Evolutionary conservation across 257 asterid species (phyloP), one percentile per base, ranked within the genome.

Genomic region (Catharanthus roseus): DNA sequence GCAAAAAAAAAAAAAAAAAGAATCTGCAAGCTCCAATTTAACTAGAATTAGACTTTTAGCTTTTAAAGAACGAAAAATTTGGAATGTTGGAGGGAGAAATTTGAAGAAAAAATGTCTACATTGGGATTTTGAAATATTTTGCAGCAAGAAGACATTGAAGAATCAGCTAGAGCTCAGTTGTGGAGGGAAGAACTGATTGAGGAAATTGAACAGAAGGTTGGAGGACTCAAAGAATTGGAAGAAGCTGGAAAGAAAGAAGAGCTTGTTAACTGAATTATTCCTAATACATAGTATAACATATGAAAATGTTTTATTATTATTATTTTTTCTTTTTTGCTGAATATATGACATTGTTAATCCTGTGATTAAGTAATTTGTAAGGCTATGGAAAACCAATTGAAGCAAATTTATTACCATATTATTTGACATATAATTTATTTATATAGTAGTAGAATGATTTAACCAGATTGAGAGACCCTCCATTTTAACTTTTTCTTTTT

Each of bases 91-190:
- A n/a, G n/a, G n/a, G n/a, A n/a, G n/a, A n/a, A n/a, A n/a, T n/a
- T n/a, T n/a, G n/a, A n/a, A n/a, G n/a, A n/a, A n/a, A n/a, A n/a
- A n/a, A n/a, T n/a, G n/a, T n/a, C n/a, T n/a, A n/a, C n/a, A n/a
- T n/a, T n/a, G n/a, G n/a, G n/a, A n/a, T n/a, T n/a, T n/a, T n/a
- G n/a, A n/a, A n/a, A n/a, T n/a, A n/a, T n/a, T 55, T 15, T 79
- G 67, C 91, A 89, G 96, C 97, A 89, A 89, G 97, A 91, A 75
- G 96, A 89, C 69, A 78, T 80, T 0, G 97, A 91, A 74, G 96
- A 91, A 77, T 15, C 77, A 41, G 71, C 89, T 7, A 82, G 97
- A 73, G 85, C 89, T 70, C 88, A 75, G 76, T 73, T 91, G 53
- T 91, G 91, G 93, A 82, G 87, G 2, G 97, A 91, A 74, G 97